Evolutionary conservation across 2,329 filamentous ascomycete species (phyloP).

Genomic region (Aspergillus phoenicis): DNA sequence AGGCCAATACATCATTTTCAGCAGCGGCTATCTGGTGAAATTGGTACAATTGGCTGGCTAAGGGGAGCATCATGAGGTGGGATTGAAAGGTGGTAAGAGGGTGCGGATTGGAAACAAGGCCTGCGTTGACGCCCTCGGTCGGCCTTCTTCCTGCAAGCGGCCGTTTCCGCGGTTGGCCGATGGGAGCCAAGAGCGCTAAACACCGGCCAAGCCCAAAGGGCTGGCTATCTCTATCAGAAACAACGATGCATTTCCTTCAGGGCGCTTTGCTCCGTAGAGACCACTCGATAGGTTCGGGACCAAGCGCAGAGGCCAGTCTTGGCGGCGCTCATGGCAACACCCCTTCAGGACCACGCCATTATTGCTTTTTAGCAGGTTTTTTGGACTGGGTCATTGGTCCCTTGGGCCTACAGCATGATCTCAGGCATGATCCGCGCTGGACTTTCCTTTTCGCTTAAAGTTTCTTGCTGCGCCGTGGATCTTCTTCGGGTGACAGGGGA

Average conservation of each 20-base stretch:
- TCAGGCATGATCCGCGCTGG: constrained; percentile 14
- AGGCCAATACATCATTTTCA: background rate
- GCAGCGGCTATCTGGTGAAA: constrained; percentile 69
- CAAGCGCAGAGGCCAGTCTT: constrained; percentile 15
- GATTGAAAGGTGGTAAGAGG: background rate
- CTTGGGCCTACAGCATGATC: constrained; percentile 4
- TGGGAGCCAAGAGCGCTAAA: constrained; percentile 8
- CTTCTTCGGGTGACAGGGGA: constrained; percentile 14
- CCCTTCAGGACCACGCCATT: constrained; percentile 18
- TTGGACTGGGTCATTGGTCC: constrained; percentile 12
- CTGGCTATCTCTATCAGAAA: constrained; percentile 10
- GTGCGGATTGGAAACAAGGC: background rate
- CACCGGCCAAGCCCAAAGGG: constrained; percentile 8
- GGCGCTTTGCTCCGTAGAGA: background rate
- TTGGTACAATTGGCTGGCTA: constrained; percentile 43
- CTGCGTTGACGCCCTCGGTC: constrained; percentile 5
- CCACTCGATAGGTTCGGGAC: constrained; percentile 8
- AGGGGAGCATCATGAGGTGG: background rate
- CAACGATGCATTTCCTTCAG: constrained; percentile 6
- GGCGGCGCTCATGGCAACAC: constrained; percentile 16
- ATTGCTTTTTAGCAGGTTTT: constrained; percentile 7
- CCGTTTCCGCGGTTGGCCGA: constrained; percentile 6
- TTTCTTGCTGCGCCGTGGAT: constrained; percentile 18
- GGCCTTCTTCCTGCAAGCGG: constrained; percentile 4
- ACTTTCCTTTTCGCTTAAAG: constrained; percentile 16